Evolutionary conservation across 805 yeast genomes (phyloP).

Genomic region (Grigorovia humatica): DNA sequence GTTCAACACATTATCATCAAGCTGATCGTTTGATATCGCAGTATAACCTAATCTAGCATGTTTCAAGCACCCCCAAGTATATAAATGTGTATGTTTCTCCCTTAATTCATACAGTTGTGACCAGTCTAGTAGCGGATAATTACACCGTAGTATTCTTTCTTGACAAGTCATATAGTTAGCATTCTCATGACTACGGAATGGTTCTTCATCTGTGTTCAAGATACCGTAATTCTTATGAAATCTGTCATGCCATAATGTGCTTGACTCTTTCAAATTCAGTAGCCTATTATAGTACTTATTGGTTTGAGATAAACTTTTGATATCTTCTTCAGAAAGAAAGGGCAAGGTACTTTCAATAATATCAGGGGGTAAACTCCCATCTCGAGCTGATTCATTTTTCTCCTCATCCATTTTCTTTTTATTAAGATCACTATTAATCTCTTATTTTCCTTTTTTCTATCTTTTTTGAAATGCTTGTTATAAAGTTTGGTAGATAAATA

Average conservation of each 20-base stretch:
- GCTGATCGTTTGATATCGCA: conserved; percentile 12
- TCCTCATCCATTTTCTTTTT: background rate
- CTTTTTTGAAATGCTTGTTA: too few species aligned
- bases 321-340: conserved; percentile 19
- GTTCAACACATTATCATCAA: conserved; percentile 13
- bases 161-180: conserved; percentile 19
- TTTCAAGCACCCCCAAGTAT: conserved; percentile 28
- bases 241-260: conserved; percentile 25
- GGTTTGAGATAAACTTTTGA: conserved; percentile 23
- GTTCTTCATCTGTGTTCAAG: conserved; percentile 22
- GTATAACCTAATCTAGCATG: conserved; percentile 27
- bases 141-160: conserved; percentile 16
- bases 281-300: conserved; percentile 24
- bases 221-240: conserved; percentile 23
- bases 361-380: conserved; percentile 21
- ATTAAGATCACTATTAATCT: background rate
- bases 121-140: conserved; percentile 17
- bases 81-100: conserved; percentile 13
- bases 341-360: conserved; percentile 24
- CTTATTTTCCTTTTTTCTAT: background rate
- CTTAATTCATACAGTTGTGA: conserved; percentile 18
- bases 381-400: background rate
- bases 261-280: conserved; percentile 17
- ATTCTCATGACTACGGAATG: conserved; percentile 13
- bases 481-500: too few species aligned